Conservation (phyloP, 108 stramenopile genomes). For the Cyclotella distinguenda region DNA sequence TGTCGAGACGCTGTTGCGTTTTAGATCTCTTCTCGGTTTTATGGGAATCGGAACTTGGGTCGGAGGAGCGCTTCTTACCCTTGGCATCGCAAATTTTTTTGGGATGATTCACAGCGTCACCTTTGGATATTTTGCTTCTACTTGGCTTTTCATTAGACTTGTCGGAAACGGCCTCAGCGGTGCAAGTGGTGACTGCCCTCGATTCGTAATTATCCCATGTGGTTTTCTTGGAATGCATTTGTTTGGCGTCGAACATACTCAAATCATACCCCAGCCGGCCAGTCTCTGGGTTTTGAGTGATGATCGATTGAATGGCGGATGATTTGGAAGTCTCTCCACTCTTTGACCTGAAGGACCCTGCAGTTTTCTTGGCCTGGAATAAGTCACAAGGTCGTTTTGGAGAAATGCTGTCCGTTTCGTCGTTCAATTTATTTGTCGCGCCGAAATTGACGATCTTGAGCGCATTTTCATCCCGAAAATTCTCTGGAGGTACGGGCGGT, state of each 20-base stretch:
- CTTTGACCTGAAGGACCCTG: background rate
- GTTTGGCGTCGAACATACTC: background rate
- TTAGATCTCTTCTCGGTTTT: constrained; percentile 10
- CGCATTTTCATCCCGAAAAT: background rate
- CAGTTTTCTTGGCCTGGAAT: background rate
- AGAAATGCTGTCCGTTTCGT: background rate
- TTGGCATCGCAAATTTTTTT: too few relatives aligned
- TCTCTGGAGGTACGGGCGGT: too few relatives aligned
- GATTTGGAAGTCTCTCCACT: background rate
- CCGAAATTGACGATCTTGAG: background rate
- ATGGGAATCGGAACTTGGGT: background rate
- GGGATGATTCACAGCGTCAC: too few relatives aligned
- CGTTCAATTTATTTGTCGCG: background rate
- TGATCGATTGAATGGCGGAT: constrained; percentile 2
- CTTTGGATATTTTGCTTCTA: constrained; percentile 2
- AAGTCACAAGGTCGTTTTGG: constrained; percentile 5
- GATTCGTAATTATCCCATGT: constrained; percentile 1
- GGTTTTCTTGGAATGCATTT: background rate
- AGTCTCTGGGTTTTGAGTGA: constrained; percentile 4
- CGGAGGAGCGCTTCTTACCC: constrained; percentile 18
- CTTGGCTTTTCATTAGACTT: constrained; percentile 10
- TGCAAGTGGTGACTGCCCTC: too few relatives aligned
- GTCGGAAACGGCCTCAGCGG: background rate
- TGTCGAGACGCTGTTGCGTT: background rate
- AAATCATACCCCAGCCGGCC: background rate